These are phyloP conservation scores for Passalora sequoiae DNA, from an alignment of 2,329 filamentous ascomycete species.

Conservation along the genomic window DNA sequence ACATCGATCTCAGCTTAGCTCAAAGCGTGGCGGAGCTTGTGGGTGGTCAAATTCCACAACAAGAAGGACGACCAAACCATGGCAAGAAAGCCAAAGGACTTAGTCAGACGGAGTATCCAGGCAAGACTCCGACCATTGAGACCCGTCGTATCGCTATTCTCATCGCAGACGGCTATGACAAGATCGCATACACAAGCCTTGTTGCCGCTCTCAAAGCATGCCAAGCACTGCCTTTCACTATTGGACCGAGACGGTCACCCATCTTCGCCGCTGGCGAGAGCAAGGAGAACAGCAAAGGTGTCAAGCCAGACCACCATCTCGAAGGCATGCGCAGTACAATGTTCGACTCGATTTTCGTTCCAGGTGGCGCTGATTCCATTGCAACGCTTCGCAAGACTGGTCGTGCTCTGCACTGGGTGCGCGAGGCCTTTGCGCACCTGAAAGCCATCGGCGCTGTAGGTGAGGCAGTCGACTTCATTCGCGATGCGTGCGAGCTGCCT, in stretches of 20 bases:
- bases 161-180: slow-evolving; percentile 72
- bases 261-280: slow-evolving; percentile 59
- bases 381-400: slow-evolving; percentile 63
- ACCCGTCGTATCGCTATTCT: slow-evolving; percentile 69
- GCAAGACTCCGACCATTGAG: slow-evolving; percentile 60
- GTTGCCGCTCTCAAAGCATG: slow-evolving; percentile 58
- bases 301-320: slow-evolving; percentile 70
- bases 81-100: slow-evolving; percentile 63
- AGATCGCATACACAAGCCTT: slow-evolving; percentile 59
- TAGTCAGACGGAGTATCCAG: slow-evolving; percentile 63
- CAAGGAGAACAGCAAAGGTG: slow-evolving; percentile 48
- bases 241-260: slow-evolving; percentile 61
- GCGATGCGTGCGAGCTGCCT: slow-evolving; percentile 43
- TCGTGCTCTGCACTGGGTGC: slow-evolving; percentile 68
- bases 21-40: slow-evolving; percentile 65
- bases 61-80: slow-evolving; percentile 54
- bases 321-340: slow-evolving; percentile 74
- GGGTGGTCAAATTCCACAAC: slow-evolving; percentile 56
- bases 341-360: slow-evolving; percentile 75
- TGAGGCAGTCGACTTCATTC: slow-evolving; percentile 62
- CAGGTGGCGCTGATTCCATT: slow-evolving; percentile 62
- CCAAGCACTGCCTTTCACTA: slow-evolving; percentile 65
- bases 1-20: slow-evolving; percentile 68
- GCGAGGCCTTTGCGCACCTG: slow-evolving; percentile 75
- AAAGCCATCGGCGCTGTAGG: slow-evolving; percentile 74